Percentiles rank a stretch among this genome's conserved stretches.
These are phyloP conservation scores for Musa schizocarpa DNA, from an alignment of 176 grass and related monocot genomes.

Conservation along the genomic window DNA sequence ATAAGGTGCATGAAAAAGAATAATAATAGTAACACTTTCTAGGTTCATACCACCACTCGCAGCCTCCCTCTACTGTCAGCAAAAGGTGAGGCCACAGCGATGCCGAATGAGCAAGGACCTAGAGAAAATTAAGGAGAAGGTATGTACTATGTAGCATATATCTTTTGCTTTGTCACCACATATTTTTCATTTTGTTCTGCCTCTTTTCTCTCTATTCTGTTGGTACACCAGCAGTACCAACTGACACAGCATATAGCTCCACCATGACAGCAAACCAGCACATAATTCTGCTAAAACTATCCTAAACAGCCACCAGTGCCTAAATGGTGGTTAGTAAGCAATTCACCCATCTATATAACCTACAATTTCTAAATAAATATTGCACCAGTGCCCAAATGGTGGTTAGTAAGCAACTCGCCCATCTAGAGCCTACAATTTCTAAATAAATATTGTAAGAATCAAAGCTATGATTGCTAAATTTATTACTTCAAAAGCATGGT, in stretches of 20 bases:
- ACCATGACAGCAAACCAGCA: not conserved
- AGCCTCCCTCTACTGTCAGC: not conserved
- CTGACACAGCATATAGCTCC: not conserved
- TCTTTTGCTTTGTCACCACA: not conserved
- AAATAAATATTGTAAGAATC: not conserved
- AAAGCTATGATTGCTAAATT: not conserved
- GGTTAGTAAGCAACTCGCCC: not conserved
- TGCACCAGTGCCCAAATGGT: not conserved
- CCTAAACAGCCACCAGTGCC: not conserved
- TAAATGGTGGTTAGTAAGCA: not conserved
- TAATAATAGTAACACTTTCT: not conserved
- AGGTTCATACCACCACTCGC: not conserved
- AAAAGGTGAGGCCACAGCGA: not conserved
- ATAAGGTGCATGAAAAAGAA: not conserved
- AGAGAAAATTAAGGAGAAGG: not conserved
- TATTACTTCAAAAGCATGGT: not conserved
- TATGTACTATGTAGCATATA: not conserved
- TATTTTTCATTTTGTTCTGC: not conserved
- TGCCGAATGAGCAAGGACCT: not conserved
- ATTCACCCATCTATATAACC: not conserved
- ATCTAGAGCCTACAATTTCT: not conserved
- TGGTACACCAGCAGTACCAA: not conserved
- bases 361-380: not conserved
- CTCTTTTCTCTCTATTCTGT: not conserved
- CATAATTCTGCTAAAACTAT: not conserved